Base-by-base conservation (phyloP, 345 rosid species). In the Populus deltoides region DNA sequence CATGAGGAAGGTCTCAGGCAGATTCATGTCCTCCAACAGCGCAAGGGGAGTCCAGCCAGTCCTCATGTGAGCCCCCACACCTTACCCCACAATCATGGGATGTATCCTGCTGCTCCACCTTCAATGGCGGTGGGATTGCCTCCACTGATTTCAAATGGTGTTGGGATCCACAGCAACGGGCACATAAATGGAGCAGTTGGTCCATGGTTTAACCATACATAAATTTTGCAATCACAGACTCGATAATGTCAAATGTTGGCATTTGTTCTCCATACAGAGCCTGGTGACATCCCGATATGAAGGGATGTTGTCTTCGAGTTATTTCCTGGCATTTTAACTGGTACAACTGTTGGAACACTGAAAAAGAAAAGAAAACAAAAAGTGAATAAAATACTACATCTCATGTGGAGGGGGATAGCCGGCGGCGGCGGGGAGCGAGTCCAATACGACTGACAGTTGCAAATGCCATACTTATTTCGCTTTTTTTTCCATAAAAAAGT, bases 1-100 rank as follows among this genome's bases (percentile, higher is more conserved):
- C 98, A 97, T 11, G 99, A 94, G 80, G 98, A 97, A 79, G 99
- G 99, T 66, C 91, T 97, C 47, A 86, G 93, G 87, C 93, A 88
- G 86, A 92, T 97, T 81, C 96, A 89, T 36, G 85, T 88, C 61
- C 87, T 94, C 70, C 97, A 91, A 75, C 97, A 90, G 75, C 90
- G 87, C 68, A 91, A 90, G 66, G 98, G 94, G 70, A 87, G 90
- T 83, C 88, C 97, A 15, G 94, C 82, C 80, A 90, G 92, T 82
- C 91, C 97, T 51, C 92, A 87, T 8, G 84, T 86, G 80, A 88
- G 89, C 70, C 86, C 90, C 22, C 97, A 90, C 75, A 59, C 73
- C 1, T 76, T 86, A 25, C 89, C 90, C 0, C 98, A 89, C 77
- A 88, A 83, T 85, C 97, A 90, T 15, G 93, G 92, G 55, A 66